Percentiles rank a stretch among this genome's conserved stretches.
phyloP scores from a whole-genome alignment of 2,329 filamentous ascomycete genomes.

The Trichoderma lentiforme region DNA sequence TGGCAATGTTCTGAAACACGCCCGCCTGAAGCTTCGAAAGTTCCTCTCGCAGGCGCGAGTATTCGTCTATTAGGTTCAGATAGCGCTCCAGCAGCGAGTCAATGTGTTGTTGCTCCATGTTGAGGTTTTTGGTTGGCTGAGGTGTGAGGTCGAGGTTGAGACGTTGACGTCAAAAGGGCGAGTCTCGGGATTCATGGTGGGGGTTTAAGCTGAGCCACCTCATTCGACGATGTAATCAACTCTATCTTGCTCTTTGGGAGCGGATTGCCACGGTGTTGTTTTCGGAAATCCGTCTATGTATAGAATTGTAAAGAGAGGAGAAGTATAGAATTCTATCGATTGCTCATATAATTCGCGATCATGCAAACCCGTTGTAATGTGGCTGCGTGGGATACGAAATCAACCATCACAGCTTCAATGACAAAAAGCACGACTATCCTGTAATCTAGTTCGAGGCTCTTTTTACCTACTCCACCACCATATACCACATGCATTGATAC shows the following conservation, averaged over 20 bases:
- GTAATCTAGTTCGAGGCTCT: background rate
- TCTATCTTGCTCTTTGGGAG: background rate
- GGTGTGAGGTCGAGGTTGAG: background rate
- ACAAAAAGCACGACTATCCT: background rate
- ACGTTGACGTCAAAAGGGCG: constrained; percentile 3
- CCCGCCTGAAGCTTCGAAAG: constrained; percentile 53
- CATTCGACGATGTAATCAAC: background rate
- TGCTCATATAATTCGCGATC: background rate
- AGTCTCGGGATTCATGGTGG: background rate
- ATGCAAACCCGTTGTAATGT: background rate
- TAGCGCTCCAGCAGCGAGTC: constrained; percentile 65
- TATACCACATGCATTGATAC: background rate
- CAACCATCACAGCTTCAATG: background rate
- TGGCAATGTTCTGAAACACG: constrained; percentile 61
- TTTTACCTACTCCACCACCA: background rate
- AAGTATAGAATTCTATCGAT: background rate
- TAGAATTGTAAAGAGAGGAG: background rate
- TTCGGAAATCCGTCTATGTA: background rate
- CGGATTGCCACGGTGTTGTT: background rate
- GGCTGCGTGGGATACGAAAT: background rate
- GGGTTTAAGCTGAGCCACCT: constrained; percentile 1
- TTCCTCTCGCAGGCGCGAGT: constrained; percentile 55
- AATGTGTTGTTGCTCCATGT: constrained; percentile 40
- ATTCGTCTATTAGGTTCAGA: constrained; percentile 63
- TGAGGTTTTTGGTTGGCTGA: background rate